A percentile compares a stretch with the other conserved stretches of the same genome.
Evolutionary conservation across 2,329 filamentous ascomycete genomes (phyloP).

Genomic region (Beauveria brongniartii): DNA sequence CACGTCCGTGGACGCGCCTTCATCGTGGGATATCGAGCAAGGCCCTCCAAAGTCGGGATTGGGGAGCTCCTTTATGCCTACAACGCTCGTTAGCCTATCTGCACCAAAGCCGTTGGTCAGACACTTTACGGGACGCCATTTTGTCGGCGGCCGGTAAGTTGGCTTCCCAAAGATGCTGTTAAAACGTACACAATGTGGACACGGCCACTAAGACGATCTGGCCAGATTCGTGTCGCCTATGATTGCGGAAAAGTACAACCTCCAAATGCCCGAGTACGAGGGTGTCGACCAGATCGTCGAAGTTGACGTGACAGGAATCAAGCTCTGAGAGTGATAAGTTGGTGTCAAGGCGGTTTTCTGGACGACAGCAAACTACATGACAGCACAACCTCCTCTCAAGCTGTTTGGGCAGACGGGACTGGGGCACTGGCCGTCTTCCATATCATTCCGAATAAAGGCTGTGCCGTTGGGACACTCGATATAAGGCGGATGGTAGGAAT

Average conservation of each 20-base stretch:
- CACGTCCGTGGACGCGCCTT: conserved; percentile 85
- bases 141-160: conserved; percentile 72
- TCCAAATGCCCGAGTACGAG: conserved; percentile 75
- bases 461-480: conserved; percentile 39
- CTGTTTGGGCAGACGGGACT: conserved; percentile 53
- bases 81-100: conserved; percentile 76
- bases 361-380: conserved; percentile 36
- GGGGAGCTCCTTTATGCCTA: conserved; percentile 73
- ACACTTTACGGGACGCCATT: conserved; percentile 81
- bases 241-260: conserved; percentile 76
- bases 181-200: background rate
- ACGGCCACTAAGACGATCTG: conserved; percentile 9
- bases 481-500: conserved; percentile 40
- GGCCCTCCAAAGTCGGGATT: conserved; percentile 73
- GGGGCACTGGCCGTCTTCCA: conserved; percentile 48
- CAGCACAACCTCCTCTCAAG: conserved; percentile 43
- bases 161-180: background rate
- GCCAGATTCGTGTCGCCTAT: conserved; percentile 67
- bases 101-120: conserved; percentile 86
- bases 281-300: conserved; percentile 89
- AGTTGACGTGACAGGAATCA: conserved; percentile 38
- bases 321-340: background rate
- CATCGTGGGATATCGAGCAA: conserved; percentile 85
- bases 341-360: conserved; percentile 15
- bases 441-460: conserved; percentile 30